A percentile compares a stretch with the other conserved stretches of the same genome.
Conservation (phyloP, 164 flowering plant species). For the Stephania japonica region DNA sequence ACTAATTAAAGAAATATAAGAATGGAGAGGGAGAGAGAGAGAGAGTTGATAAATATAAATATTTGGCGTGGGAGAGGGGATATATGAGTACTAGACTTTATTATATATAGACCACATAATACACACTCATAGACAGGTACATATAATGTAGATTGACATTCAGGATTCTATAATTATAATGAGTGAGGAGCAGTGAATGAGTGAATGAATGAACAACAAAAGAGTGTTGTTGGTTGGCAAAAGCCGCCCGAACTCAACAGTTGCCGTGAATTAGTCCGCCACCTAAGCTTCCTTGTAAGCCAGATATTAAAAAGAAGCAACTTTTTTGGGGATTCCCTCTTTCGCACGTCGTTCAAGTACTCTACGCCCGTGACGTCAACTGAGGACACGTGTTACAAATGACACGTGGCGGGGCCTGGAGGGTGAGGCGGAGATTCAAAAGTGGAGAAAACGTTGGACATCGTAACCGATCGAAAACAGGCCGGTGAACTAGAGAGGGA, state of each 20-base stretch:
- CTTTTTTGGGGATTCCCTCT: background rate
- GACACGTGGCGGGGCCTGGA: background rate
- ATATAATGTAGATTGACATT: too few relatives aligned
- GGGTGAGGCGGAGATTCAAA: background rate
- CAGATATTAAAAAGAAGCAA: background rate
- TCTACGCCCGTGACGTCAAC: background rate
- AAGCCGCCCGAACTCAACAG: constrained; percentile 21
- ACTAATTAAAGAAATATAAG: background rate
- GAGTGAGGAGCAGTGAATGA: background rate
- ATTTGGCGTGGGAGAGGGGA: constrained; percentile 17
- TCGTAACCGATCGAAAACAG: constrained; percentile 30
- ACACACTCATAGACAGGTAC: too few relatives aligned
- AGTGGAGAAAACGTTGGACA: background rate
- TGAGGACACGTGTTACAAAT: background rate
- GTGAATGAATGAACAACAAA: constrained; percentile 1
- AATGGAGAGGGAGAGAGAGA: background rate
- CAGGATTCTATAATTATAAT: constrained; percentile 13
- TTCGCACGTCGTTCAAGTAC: background rate
- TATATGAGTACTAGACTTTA: constrained; percentile 17
- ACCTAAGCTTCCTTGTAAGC: constrained; percentile 27
- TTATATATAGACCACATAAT: background rate
- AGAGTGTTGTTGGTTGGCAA: constrained; percentile 20
- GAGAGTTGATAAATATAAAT: background rate
- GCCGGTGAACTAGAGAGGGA: constrained; percentile 22
- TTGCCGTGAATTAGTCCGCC: constrained; percentile 34